Conservation (phyloP, 2,329 filamentous ascomycete genomes). For the Catunica adiposa region DNA sequence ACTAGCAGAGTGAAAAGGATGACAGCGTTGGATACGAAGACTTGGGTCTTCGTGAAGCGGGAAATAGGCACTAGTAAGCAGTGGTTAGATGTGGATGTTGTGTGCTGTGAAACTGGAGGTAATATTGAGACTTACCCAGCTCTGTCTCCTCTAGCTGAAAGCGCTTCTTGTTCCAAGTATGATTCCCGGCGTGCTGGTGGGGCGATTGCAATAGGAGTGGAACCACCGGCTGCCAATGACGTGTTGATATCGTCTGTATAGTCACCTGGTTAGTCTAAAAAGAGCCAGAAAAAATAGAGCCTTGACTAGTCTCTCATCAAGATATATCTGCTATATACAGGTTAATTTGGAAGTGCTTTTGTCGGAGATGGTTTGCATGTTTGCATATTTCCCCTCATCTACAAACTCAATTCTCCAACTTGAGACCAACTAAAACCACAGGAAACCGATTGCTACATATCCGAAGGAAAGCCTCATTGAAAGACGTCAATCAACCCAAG, state of each 20-base stretch:
- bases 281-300: too few species aligned
- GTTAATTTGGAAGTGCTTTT: too few species aligned
- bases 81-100: background rate
- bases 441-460: too few species aligned
- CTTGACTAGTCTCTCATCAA: too few species aligned
- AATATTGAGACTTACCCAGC: constrained; percentile 32
- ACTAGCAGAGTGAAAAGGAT: constrained; percentile 29
- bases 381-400: too few species aligned
- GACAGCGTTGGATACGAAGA: constrained; percentile 30
- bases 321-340: too few species aligned
- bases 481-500: too few species aligned
- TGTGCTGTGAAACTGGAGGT: background rate
- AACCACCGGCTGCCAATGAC: background rate
- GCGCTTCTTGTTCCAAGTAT: constrained; percentile 22
- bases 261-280: background rate
- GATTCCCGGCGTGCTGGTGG: constrained; percentile 7
- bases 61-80: constrained; percentile 37
- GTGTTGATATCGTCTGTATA: background rate
- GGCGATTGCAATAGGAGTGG: constrained; percentile 35
- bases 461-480: too few species aligned
- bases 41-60: constrained; percentile 40
- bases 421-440: too few species aligned
- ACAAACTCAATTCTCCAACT: too few species aligned
- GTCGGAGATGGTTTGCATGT: too few species aligned
- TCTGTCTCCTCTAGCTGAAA: constrained; percentile 42